These are phyloP conservation scores for Ganoderma leucocontextum DNA, from an alignment of 1,284 basidiomycete species.

Conservation along the genomic window DNA sequence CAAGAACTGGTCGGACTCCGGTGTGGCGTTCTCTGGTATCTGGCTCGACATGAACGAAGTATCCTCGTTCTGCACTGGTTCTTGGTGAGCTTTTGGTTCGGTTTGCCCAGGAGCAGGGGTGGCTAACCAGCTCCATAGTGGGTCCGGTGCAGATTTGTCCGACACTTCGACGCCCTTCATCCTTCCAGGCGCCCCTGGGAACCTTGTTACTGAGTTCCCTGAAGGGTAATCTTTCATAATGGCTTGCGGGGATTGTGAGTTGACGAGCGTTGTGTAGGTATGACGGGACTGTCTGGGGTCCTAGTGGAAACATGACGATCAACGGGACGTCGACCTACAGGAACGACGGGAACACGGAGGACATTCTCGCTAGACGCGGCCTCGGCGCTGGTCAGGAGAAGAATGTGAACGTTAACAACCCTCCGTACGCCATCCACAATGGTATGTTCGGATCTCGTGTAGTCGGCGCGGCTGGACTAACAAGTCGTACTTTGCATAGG, in stretches of 20 bases:
- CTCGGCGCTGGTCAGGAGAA: slow-evolving; percentile 57
- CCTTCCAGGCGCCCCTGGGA: slow-evolving; percentile 62
- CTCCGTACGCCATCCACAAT: slow-evolving; percentile 79
- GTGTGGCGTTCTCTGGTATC: slow-evolving; percentile 70
- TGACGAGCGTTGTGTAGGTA: slow-evolving; percentile 54
- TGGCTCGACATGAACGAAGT: slow-evolving; percentile 85
- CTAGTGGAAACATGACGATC: slow-evolving; percentile 78
- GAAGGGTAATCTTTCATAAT: slow-evolving; percentile 56
- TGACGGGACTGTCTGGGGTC: slow-evolving; percentile 65
- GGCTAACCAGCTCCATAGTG: slow-evolving; percentile 44
- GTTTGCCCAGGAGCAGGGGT: not conserved
- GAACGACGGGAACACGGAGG: slow-evolving; percentile 46
- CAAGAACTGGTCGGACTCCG: slow-evolving; percentile 64
- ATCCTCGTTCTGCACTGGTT: slow-evolving; percentile 69
- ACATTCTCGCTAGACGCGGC: slow-evolving; percentile 12
- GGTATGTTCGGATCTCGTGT: slow-evolving; percentile 45
- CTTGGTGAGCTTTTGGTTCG: slow-evolving; percentile 55
- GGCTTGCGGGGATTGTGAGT: not conserved
- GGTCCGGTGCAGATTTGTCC: slow-evolving; percentile 60
- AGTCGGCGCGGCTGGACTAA: slow-evolving; percentile 17
- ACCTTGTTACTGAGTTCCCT: slow-evolving; percentile 60
- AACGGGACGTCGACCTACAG: slow-evolving; percentile 69
- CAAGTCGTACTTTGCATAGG: slow-evolving; percentile 39
- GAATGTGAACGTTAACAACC: slow-evolving; percentile 58
- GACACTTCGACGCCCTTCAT: slow-evolving; percentile 56